Percentiles rank a stretch among this genome's conserved stretches.
These are phyloP conservation scores for Rubia peregrina DNA, from an alignment of 305 asterid genomes.

Conservation along the genomic window DNA sequence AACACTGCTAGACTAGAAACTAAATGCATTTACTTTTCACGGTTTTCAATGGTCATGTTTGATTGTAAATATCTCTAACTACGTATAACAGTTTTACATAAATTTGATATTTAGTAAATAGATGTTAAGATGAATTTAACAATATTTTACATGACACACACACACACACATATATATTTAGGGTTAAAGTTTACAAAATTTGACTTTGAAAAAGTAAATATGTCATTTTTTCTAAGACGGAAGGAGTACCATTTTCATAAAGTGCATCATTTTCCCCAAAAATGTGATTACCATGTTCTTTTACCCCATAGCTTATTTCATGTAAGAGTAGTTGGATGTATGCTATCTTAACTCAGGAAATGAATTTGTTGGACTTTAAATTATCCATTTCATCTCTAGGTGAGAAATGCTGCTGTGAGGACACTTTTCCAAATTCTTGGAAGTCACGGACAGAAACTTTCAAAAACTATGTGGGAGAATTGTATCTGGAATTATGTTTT, in stretches of 20 bases:
- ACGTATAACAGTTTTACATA: too few relatives aligned
- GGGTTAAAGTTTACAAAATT: too few relatives aligned
- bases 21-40: not conserved
- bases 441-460: constrained; percentile 94
- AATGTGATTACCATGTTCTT: not conserved
- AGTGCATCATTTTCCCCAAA: not conserved
- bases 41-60: too few relatives aligned
- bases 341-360: constrained; percentile 14
- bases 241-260: not conserved
- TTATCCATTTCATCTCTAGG: constrained; percentile 45
- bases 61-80: too few relatives aligned
- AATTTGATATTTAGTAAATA: too few relatives aligned
- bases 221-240: too few relatives aligned
- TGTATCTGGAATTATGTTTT: constrained; percentile 89
- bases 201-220: too few relatives aligned
- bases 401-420: constrained; percentile 91
- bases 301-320: not conserved
- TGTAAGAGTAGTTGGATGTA: constrained; percentile 4
- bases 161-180: too few relatives aligned
- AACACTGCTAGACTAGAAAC: not conserved
- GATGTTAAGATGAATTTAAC: too few relatives aligned
- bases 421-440: constrained; percentile 98
- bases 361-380: constrained; percentile 18
- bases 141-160: too few relatives aligned
- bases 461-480: constrained; percentile 89